Evolutionary conservation across 2,329 filamentous ascomycete genomes (phyloP), one percentile per base, ranked within the genome.

Genomic region (Botrytis galanthina): DNA sequence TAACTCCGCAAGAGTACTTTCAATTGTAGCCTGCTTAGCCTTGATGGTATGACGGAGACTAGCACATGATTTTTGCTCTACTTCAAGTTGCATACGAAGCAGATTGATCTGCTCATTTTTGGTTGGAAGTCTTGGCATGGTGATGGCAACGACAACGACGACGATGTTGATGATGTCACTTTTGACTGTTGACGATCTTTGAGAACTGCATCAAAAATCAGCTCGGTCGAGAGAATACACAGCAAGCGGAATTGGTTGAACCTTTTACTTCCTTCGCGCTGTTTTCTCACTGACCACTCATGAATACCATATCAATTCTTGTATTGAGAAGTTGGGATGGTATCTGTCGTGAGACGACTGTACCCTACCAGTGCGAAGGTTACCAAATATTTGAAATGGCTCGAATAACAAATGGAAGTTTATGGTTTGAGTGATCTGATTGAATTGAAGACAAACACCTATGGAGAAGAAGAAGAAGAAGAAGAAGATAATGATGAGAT

Each of bases 11-110:
- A 69, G 37, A 29, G 39, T 69, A 26, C 4, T 39, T 29, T 69
- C 39, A 32, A 73, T 69, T 26, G 26, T 54, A 29, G 20, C 16
- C 64, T 32, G 29, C 37, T 70, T 59, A 0, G 46, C 18, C 18
- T 64, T 46, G 66, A 73, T 14, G 2, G 42, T 46, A 1, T 63
- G 14, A 35, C 57, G 59, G 14, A 62, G 63, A 26, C 35, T 54
- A 60, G 66, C 66, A 59, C n/a, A 54, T 7, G 29, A 26, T 37
- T 18, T 60, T 22, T 20, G 46, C 26, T 73, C 72, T 60, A 57
- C 57, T 29, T 63, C 66, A 32, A 73, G 72, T 29, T 73, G 72
- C 26, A 29, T 22, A 9, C 72, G 72, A 48, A 73, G 67, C 54
- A 63, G 72, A 1, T 44, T 32, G 20, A 70, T 64, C 20, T 73